Base-by-base conservation (phyloP, 2,329 filamentous ascomycete genomes). In the Cercospora brassicicola region DNA sequence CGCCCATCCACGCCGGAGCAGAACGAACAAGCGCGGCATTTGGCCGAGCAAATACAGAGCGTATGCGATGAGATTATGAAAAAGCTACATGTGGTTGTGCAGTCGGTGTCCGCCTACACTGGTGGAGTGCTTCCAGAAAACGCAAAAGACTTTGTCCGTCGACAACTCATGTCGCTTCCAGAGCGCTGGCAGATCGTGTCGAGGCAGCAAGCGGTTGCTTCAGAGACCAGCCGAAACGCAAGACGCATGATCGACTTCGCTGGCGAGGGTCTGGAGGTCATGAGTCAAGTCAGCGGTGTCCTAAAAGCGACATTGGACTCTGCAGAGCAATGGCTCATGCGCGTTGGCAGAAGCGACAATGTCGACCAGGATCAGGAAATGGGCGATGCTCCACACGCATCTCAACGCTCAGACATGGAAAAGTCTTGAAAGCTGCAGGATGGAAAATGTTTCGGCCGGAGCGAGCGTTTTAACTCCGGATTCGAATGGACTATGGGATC, bases 111-210 rank as follows among this genome's bases (percentile, higher is more conserved):
- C 65, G 92, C 90, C 73, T 96, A 97, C 74, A 91, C 94, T 0
- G 94, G 94, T n/a, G 92, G 93, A 45, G 92, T 94, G 0, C 83
- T 99, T 2, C 94, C 95, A 0, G 92, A 95, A 64, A 97, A 97
- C 72, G 94, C 94, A 0, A 86, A 91, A 36, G 86, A 90, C 26
- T 86, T 98, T 15, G 94, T 99, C 11, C 89, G 92, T 68, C 87
- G 89, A 11, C 93, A 97, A 77, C 85, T 98, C 4, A 91, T 92
- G 31, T 94, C 91, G 59, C 84, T 98, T 1, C 94, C 94, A 0
- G 89, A 92, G 76, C 87, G 93, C 30, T 97, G 94, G 84, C 89
- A 89, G 70, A 81, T 92, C 15, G 93, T 92, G 2, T 90, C 85
- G 62, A 71, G 73, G 65, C 69, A 75, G 45, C 71, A 76, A 33